These are phyloP conservation scores for Trichoderma atroviride DNA, from an alignment of 2,329 filamentous ascomycete species.

Conservation along the genomic window DNA sequence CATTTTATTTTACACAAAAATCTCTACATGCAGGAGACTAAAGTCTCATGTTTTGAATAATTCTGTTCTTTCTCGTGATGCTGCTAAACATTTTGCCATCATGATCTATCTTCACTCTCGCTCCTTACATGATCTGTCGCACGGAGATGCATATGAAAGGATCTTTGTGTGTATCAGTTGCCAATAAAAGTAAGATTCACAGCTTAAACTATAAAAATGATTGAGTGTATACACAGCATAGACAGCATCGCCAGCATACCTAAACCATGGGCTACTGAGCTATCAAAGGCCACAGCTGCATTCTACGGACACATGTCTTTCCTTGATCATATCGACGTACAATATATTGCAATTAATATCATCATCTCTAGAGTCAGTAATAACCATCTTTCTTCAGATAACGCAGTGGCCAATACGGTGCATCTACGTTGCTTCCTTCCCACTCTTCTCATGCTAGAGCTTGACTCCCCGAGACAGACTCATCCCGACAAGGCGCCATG, in stretches of 20 bases:
- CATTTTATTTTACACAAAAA: background rate
- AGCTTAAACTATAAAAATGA: no score
- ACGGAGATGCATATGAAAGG: no score
- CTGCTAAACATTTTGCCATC: background rate
- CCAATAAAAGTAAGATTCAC: no score
- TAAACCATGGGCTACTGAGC: no score
- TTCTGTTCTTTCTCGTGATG: background rate
- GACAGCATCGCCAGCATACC: no score
- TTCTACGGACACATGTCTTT: background rate
- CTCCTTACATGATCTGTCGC: no score
- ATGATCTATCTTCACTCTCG: no score
- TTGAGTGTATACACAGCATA: no score
- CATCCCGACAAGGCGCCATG: background rate
- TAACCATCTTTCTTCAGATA: background rate
- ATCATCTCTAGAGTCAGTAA: background rate
- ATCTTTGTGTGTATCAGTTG: no score
- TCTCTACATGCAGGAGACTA: background rate
- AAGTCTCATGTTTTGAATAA: background rate
- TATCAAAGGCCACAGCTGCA: background rate
- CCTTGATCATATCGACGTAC: background rate
- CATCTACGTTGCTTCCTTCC: no score
- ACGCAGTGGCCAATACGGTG: background rate
- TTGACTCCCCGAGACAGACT: background rate
- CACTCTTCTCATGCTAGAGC: background rate
- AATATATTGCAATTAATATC: background rate